phyloP scores from a whole-genome alignment of 2,329 filamentous ascomycete genomes.

The Arthrobotrys sinensis region DNA sequence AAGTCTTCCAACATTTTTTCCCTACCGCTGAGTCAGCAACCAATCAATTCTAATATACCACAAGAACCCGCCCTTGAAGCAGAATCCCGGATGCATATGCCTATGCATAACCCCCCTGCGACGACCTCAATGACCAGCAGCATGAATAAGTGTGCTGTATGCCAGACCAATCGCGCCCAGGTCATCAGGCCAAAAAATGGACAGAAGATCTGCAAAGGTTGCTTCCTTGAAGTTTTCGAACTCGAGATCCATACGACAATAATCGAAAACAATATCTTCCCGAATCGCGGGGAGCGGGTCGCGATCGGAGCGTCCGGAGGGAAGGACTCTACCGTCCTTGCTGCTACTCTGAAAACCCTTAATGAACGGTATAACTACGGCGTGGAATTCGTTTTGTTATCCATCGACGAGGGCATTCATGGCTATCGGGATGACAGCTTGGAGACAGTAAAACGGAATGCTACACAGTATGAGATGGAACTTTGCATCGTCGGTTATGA shows the following conservation, averaged over 20 bases:
- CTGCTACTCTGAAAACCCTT: conserved; percentile 92
- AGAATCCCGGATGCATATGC: too few relatives aligned
- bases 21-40: neutral
- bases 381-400: conserved; percentile 86
- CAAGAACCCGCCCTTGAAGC: too few relatives aligned
- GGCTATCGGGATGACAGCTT: conserved; percentile 96
- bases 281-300: conserved; percentile 81
- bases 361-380: conserved; percentile 92
- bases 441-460: conserved; percentile 96
- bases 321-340: conserved; percentile 96
- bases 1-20: too few relatives aligned
- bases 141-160: conserved; percentile 77
- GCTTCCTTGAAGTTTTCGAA: conserved; percentile 91
- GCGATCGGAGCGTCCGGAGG: conserved; percentile 97
- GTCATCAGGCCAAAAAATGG: conserved; percentile 96
- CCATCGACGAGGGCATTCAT: conserved; percentile 96
- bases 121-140: neutral
- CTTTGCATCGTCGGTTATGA: conserved; percentile 93
- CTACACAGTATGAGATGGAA: conserved; percentile 89
- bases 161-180: conserved; percentile 82
- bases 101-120: too few relatives aligned
- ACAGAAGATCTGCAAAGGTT: conserved; percentile 89
- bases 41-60: too few relatives aligned
- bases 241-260: conserved; percentile 96
- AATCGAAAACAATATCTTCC: conserved; percentile 82